Conservation (phyloP, 495 filamentous ascomycete genomes). For the Penicillium simplicissimum region DNA sequence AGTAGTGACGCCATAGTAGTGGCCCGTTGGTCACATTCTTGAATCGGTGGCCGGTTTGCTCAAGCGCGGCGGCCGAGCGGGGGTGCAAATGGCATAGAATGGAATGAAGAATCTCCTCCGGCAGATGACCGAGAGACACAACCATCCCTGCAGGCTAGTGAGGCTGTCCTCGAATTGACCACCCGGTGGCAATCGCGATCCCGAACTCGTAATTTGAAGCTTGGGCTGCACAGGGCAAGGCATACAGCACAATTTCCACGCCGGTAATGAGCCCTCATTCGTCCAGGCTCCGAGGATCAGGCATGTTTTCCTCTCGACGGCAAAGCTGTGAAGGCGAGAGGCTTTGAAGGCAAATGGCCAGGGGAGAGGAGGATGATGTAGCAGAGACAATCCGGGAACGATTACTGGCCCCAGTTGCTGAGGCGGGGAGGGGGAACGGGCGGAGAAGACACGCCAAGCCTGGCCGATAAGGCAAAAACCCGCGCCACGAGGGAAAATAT, state of each 20-base stretch:
- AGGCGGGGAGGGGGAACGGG: neutral
- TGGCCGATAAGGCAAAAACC: neutral
- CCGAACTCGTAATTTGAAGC: neutral
- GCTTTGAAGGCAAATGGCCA: neutral
- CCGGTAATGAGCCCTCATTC: conserved; percentile 13
- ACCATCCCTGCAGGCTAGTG: conserved; percentile 35
- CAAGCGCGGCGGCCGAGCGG: conserved; percentile 44
- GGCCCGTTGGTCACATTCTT: conserved; percentile 64
- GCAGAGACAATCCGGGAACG: neutral
- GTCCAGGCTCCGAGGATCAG: conserved; percentile 1
- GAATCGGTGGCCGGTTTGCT: conserved; percentile 64
- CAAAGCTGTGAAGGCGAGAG: neutral
- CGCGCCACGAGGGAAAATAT: neutral
- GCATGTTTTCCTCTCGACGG: conserved; percentile 1
- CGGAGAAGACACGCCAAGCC: conserved; percentile 1
- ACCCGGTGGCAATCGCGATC: neutral
- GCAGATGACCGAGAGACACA: conserved; percentile 51
- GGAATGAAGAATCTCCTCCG: conserved; percentile 73
- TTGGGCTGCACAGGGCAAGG: neutral
- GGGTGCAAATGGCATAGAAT: conserved; percentile 64
- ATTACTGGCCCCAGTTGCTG: neutral
- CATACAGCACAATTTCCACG: conserved; percentile 13
- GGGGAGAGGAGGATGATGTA: neutral
- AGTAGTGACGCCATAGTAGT: conserved; percentile 79
- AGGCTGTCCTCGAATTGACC: conserved; percentile 2